These are phyloP conservation scores for Sophora flavescens DNA, from an alignment of 306 rosid species.

Conservation along the genomic window DNA sequence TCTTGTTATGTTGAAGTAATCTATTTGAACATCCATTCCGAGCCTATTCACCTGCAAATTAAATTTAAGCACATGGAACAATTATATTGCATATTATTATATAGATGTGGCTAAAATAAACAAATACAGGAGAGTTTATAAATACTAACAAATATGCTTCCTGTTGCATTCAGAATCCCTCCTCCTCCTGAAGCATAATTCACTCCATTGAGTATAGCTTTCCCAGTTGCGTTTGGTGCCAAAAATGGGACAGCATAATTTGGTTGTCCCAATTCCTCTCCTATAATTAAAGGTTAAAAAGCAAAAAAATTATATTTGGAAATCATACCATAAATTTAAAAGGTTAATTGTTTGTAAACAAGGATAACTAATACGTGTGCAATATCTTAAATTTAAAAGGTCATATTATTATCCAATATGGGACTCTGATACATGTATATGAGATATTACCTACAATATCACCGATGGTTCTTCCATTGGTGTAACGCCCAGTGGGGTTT, in stretches of 20 bases:
- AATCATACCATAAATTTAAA: not conserved
- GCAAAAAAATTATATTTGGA: not conserved
- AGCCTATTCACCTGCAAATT: constrained; percentile 68
- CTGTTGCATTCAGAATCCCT: constrained; percentile 83
- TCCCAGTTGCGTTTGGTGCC: constrained; percentile 71
- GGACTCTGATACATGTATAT: too few relatives aligned
- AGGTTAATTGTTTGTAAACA: not conserved
- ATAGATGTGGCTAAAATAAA: not conserved
- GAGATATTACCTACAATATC: constrained; percentile 69
- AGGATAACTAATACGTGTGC: not conserved
- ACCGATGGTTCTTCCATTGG: constrained; percentile 86
- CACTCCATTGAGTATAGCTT: constrained; percentile 66
- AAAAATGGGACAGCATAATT: constrained; percentile 71
- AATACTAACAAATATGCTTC: constrained; percentile 72
- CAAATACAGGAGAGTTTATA: not conserved
- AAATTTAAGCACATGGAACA: not conserved
- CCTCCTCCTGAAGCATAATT: constrained; percentile 94
- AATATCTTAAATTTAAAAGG: too few relatives aligned
- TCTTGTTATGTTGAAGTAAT: constrained; percentile 73
- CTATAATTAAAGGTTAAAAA: constrained; percentile 43
- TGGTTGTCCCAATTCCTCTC: constrained; percentile 74
- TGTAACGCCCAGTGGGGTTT: constrained; percentile 77
- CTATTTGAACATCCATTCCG: constrained; percentile 84
- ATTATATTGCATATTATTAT: not conserved
- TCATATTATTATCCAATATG: too few relatives aligned